Evolutionary conservation across 73 alveolate species (phyloP).

Genomic region (Tetrahymena thermophila): DNA sequence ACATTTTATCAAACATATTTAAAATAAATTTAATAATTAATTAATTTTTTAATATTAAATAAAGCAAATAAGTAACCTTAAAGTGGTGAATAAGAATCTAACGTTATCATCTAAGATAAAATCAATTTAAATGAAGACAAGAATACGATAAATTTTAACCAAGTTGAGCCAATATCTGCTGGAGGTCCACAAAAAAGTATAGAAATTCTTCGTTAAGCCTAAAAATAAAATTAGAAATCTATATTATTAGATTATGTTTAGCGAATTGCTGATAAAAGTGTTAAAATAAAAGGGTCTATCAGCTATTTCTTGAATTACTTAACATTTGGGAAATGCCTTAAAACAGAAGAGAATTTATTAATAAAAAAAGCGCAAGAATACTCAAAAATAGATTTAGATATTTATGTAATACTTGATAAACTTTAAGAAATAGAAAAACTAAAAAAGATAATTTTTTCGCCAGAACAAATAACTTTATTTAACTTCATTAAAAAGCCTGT

Average conservation of each 20-base stretch:
- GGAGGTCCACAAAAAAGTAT: background rate
- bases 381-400: conserved; percentile 23
- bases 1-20: no score
- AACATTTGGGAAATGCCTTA: background rate
- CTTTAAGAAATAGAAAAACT: conserved; percentile 26
- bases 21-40: no score
- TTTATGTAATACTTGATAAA: conserved; percentile 19
- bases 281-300: background rate
- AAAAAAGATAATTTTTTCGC: conserved; percentile 10
- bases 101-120: background rate
- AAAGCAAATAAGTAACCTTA: no score
- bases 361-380: background rate
- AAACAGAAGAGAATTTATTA: background rate
- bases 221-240: background rate
- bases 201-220: background rate
- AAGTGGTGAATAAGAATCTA: background rate
- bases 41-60: no score
- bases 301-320: background rate
- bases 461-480: conserved; percentile 12
- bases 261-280: background rate
- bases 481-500: conserved; percentile 32
- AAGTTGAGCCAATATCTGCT: background rate
- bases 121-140: no score
- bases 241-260: background rate
- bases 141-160: no score